These are phyloP conservation scores for Plasmodium cynomolgi DNA, from an alignment of 169 alveolate species.

Conservation along the genomic window DNA sequence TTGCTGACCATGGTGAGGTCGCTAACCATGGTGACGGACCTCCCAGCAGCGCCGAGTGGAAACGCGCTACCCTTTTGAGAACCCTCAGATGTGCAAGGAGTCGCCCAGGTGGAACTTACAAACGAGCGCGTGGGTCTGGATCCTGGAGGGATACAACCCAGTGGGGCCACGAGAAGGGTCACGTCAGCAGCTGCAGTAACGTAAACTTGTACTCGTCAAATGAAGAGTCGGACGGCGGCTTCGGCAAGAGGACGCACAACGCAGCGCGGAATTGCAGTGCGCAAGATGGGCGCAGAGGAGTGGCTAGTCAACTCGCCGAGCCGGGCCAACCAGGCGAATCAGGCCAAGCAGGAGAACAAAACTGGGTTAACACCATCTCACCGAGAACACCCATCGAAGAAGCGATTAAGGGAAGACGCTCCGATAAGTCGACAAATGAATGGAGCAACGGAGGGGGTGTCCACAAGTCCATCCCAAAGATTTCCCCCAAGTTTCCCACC, in stretches of 20 bases:
- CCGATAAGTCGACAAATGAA: neutral
- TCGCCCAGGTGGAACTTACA: neutral
- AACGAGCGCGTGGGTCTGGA: neutral
- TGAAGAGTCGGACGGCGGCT: neutral
- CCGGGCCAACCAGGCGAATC: no score
- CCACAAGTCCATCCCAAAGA: neutral
- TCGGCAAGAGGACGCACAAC: neutral
- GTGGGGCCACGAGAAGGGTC: neutral
- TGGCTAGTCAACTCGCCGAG: neutral
- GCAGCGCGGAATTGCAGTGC: neutral
- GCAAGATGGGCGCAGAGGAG: neutral
- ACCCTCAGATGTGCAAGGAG: neutral
- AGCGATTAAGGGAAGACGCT: neutral
- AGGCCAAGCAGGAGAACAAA: no score
- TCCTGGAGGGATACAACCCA: neutral
- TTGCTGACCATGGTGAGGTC: neutral
- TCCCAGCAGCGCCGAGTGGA: neutral
- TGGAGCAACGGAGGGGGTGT: neutral
- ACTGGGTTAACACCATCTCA: neutral
- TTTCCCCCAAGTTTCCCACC: neutral
- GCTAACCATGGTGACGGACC: neutral
- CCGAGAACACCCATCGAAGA: neutral
- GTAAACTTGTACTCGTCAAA: neutral
- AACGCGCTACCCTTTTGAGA: neutral
- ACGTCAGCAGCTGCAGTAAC: neutral